phyloP scores from a whole-genome alignment of 345 rosid species.

The Isatis tinctoria region DNA sequence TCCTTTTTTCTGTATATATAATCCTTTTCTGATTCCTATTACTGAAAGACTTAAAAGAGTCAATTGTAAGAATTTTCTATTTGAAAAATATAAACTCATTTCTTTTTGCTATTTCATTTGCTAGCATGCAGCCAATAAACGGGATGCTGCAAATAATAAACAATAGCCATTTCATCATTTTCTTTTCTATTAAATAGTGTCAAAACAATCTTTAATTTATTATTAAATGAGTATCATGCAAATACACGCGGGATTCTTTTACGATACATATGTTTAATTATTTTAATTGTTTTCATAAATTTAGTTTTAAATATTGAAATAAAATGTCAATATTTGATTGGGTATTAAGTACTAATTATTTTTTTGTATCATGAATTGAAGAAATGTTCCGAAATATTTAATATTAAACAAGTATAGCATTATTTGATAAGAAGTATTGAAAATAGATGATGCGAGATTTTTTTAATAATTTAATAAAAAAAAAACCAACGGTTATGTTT shows the following conservation, averaged over 20 bases:
- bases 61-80: neutral
- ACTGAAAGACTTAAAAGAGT: neutral
- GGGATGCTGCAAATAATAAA: neutral
- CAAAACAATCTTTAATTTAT: neutral
- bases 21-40: neutral
- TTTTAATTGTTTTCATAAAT: neutral
- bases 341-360: too few species aligned
- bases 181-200: neutral
- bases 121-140: neutral
- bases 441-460: too few species aligned
- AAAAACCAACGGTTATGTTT: too few species aligned
- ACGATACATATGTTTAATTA: neutral
- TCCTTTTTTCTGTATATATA: neutral
- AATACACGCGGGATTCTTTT: neutral
- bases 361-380: too few species aligned
- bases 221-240: neutral
- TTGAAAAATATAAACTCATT: neutral
- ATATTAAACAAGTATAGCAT: too few species aligned
- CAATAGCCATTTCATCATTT: neutral
- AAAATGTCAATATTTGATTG: too few species aligned
- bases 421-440: too few species aligned
- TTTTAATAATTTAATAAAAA: too few species aligned
- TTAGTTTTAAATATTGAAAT: too few species aligned
- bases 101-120: neutral
- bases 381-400: too few species aligned